Conservation (phyloP, 2,329 filamentous ascomycete species). For the Fusarium napiforme region DNA sequence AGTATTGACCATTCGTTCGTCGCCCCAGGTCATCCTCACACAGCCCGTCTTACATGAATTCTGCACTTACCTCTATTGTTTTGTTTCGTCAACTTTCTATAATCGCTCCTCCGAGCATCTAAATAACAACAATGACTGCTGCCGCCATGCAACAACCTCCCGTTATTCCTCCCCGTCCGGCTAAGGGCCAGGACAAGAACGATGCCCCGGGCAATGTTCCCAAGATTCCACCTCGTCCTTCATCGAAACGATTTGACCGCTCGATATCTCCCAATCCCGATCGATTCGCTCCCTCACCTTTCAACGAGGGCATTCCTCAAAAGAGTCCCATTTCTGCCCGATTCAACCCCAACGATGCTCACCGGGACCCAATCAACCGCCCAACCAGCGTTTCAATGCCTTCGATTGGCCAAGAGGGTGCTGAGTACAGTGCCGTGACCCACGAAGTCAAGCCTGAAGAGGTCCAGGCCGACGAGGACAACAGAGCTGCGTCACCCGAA, state of each 20-base stretch:
- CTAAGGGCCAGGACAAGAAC: conserved; percentile 60
- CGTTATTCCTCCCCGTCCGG: conserved; percentile 67
- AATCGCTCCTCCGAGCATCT: conserved; percentile 34
- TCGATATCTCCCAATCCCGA: conserved; percentile 81
- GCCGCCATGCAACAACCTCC: conserved; percentile 62
- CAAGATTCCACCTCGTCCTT: conserved; percentile 81
- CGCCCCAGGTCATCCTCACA: conserved; percentile 25
- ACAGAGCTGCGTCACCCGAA: conserved; percentile 63
- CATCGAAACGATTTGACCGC: conserved; percentile 76
- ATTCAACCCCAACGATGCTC: conserved; percentile 51
- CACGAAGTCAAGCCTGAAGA: conserved; percentile 54
- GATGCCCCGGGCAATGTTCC: conserved; percentile 57
- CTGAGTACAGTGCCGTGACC: conserved; percentile 77
- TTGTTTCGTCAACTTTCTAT: conserved; percentile 20
- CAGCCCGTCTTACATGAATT: conserved; percentile 31
- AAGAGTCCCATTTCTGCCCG: conserved; percentile 56
- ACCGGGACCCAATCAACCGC: conserved; percentile 63
- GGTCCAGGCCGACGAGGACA: conserved; percentile 55
- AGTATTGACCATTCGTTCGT: conserved; percentile 37
- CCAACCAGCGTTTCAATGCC: conserved; percentile 84
- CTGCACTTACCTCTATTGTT: conserved; percentile 14
- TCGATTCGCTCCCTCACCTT: conserved; percentile 84
- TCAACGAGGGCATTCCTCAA: conserved; percentile 75
- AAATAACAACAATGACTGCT: conserved; percentile 57
- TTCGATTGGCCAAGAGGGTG: conserved; percentile 88